Conservation (phyloP, 2,329 filamentous ascomycete species). For the Zymoseptoria tritici region DNA sequence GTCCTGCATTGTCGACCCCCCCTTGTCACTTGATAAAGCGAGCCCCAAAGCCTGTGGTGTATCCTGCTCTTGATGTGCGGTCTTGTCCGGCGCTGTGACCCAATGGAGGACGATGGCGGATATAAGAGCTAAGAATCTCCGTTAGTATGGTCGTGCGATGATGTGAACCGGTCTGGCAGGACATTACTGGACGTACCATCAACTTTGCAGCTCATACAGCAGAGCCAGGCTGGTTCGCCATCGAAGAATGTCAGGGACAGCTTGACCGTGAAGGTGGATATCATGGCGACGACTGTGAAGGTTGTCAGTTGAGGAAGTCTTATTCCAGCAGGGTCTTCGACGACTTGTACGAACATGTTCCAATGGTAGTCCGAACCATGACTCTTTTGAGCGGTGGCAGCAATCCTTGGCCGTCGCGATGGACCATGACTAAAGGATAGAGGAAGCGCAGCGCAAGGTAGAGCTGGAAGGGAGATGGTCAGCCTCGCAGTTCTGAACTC, state of each 20-base stretch:
- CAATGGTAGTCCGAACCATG: conserved; percentile 11
- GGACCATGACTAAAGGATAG: conserved; percentile 13
- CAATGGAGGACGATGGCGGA: conserved; percentile 11
- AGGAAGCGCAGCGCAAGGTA: conserved; percentile 17
- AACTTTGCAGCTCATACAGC: conserved; percentile 18
- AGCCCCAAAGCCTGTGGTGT: conserved; percentile 10
- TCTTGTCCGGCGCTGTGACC: conserved; percentile 9
- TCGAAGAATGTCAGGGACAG: conserved; percentile 16
- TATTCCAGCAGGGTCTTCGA: neutral
- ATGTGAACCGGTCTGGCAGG: neutral
- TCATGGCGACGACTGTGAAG: conserved; percentile 11
- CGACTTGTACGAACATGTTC: neutral
- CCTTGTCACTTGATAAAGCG: conserved; percentile 9
- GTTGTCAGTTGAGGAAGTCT: neutral
- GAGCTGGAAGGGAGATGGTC: conserved; percentile 5
- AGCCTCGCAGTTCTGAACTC: neutral
- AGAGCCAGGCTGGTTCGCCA: conserved; percentile 17
- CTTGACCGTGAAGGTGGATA: conserved; percentile 15
- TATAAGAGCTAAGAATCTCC: conserved; percentile 7
- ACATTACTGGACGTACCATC: conserved; percentile 6
- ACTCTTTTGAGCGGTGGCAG: conserved; percentile 10
- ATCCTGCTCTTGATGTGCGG: conserved; percentile 1
- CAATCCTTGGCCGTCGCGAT: conserved; percentile 12
- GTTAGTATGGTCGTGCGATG: conserved; percentile 7
- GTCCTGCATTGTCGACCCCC: neutral